Base-by-base conservation (phyloP, 2,329 filamentous ascomycete species). In the Sphaceloma murrayae region DNA sequence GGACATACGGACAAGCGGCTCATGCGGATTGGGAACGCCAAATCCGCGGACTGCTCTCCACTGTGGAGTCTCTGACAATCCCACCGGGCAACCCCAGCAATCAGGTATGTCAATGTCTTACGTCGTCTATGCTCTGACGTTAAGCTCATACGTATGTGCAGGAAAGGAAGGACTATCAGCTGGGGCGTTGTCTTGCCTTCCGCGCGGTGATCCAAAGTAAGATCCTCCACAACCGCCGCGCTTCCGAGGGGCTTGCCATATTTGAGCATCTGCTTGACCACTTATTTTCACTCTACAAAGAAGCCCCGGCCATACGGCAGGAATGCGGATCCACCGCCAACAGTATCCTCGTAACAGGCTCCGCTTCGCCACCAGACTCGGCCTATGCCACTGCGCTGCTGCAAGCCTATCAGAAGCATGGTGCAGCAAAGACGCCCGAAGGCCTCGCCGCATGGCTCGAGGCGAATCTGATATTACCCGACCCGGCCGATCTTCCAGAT, bases 361-460 rank as follows among this genome's bases (percentile, higher is more conserved):
- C 78, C 81, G 10, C 62, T 91, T 27, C 46, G 45, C 10, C 54
- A 49, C 17, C 39, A 45, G 21, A 21, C 30, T 13, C 45, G 43
- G 29, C 36, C 46, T 49, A 45, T 34, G 44, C 46, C 32, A 31
- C 38, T 9, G 13, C 40, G 17, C 29, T 62, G 26, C 47, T 62
- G 5, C 48, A 53, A 5, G 50, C 51, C 3, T 52, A 56, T 46
- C 50, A 53, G 2, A 48, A 52, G 7, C 55, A 76, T 38, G 80
- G 82, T 7, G 67, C 93, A 38, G 77, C 79, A 6, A 82, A 82
- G 60, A 89, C 87, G 0, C 82, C 87, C 0, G 89, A 96, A 59
- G 89, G 88, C 5, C 78, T 95, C 16, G 86, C 85, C 1, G 77
- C 95, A 46, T 96, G 88, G 87, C 69, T 96, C 22, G 74, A 77